Conservation (phyloP, 345 rosid species). For the Citrus sp. region DNA sequence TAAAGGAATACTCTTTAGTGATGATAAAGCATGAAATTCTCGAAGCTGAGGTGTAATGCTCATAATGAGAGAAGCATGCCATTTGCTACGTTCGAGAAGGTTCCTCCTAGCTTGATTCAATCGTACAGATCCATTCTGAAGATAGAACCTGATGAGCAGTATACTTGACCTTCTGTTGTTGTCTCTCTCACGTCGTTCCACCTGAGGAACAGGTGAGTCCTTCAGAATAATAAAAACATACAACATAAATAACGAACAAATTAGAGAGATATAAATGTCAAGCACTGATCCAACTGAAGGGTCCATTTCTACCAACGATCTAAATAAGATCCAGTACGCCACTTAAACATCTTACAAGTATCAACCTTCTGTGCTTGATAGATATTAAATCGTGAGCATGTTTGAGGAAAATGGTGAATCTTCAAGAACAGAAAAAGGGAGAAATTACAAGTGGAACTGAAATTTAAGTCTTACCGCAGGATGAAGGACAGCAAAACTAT, state of each 20-base stretch:
- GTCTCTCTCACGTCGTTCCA: conserved; percentile 96
- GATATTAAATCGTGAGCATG: background rate
- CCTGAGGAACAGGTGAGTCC: conserved; percentile 44
- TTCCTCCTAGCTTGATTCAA: conserved; percentile 87
- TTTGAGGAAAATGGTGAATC: background rate
- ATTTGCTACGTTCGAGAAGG: conserved; percentile 92
- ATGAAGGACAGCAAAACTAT: background rate
- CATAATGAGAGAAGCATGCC: conserved; percentile 91
- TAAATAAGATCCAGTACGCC: background rate
- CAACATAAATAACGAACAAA: background rate
- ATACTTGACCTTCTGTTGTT: conserved; percentile 66
- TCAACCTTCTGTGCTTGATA: background rate
- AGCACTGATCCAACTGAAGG: background rate
- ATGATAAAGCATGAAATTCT: conserved; percentile 91
- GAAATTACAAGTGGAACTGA: background rate
- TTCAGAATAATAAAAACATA: conserved; percentile 8
- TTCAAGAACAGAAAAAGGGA: background rate
- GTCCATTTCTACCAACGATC: background rate
- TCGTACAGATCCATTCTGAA: conserved; percentile 70
- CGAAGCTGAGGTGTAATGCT: conserved; percentile 89
- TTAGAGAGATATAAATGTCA: background rate
- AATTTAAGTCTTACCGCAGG: background rate
- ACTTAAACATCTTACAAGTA: background rate
- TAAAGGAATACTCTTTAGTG: conserved; percentile 64
- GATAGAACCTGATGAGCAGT: conserved; percentile 71